Base-by-base conservation (phyloP, 1,284 basidiomycete genomes). In the Irpex rosettiformis region DNA sequence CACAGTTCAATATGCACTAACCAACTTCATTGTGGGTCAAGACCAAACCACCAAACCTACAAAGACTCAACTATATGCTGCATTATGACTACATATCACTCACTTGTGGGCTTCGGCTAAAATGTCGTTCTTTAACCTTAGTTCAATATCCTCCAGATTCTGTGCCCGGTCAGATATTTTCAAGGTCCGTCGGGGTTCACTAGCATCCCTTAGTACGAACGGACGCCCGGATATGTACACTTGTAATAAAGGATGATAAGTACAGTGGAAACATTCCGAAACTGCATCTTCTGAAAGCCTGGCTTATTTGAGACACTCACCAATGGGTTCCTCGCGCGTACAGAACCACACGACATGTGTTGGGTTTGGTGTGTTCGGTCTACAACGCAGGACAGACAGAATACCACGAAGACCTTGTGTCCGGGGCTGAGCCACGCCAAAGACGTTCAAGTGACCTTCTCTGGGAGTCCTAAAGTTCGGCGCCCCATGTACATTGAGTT, bases 141-240 rank as follows among this genome's bases (percentile, higher is more conserved):
- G 78, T 75, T 99, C 97, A 62, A 99, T 98, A 2, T 88, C 95
- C 72, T 99, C 97, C 8, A 99, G 79, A 69, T 97, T 98, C 72
- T 94, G 90, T 0, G 96, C 93, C 40, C 97, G 85, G 71, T 97
- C 94, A 16, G 94, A 96, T 43, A 98, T 75, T 16, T 87, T 80
- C 58, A 98, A 80, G 0, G 90, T 92, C 54, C 85, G 82, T 58
- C 91, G 83, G 1, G 97, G 96, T 58, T 90, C 86, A 11, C 92
- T 84, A 0, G 92, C 87, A 71, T 99, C 96, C 53, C 97, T 84
- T n/a, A 99, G 79, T 11, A 99, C 96, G 67, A 97, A 99, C 0
- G 97, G 95, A 28, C 95, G 84, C 10, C 94, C 94, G 56, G 93
- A 95, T 61, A 98, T 96, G 69, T 95, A 96, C 43, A 96, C 86